Evolutionary conservation across 23 red algal genomes (phyloP), one percentile per base, ranked within the genome.

Genomic region (Gracilaria vermiculophylla): DNA sequence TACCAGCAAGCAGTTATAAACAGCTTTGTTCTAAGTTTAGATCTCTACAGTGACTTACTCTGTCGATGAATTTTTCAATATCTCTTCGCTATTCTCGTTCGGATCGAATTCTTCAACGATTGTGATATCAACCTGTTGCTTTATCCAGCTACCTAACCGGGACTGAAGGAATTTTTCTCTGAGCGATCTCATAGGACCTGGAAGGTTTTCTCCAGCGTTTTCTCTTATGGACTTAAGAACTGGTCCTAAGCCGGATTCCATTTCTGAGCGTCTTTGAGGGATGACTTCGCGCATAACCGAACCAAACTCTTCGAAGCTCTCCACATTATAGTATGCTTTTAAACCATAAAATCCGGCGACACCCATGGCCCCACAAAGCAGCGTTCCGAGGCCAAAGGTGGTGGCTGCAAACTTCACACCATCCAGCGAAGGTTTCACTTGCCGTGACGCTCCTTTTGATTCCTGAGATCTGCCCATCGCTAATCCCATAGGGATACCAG

Each of bases 301-400:
- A 0, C 80, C 90, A 93, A 93, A 93, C 40, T 85, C 80, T 32
- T 93, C 78, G 20, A 83, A 85, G 24, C 40, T 62, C 32, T 85
- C 34, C 13, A 85, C 90, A 16, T 66, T 53, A 53, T 79, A 85
- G 14, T 53, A 93, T 36, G 62, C 21, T 69, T 75, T 78, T 2
- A 84, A 54, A 1, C 51, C 81, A 57, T 85, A 78, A 66, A 78
- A 83, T 8, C 69, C 73, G 24, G 79, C 90, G 0, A 66, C 69
- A 39, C 90, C 90, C 71, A 78, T 79, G 6, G 80, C 57, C 2
- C 33, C 42, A 35, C 90, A 93, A 3, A 93, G 80, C 52, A 85
- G 20, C 2, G 90, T 93, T 31, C 90, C 90, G 24, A 85, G 69
- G 29, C 78, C 90, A 54, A 93, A 86, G 7, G 80, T 84, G 19